Conservation (phyloP, 352 stramenopile species). For the Peronospora destructor region DNA sequence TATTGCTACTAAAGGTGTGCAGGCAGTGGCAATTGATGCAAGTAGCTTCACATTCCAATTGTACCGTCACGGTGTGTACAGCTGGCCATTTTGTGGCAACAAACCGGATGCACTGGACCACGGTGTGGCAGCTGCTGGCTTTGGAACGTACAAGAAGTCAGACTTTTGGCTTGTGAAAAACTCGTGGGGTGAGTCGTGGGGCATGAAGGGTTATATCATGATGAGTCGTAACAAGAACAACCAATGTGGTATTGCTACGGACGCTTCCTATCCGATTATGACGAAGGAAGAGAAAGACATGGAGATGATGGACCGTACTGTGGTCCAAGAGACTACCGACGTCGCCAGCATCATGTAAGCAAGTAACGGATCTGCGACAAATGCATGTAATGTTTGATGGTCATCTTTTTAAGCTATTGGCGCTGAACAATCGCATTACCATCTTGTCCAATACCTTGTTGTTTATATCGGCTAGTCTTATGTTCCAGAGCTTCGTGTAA, state of each 20-base stretch:
- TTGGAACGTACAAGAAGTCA: conserved; percentile 76
- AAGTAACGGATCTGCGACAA: background rate
- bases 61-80: conserved; percentile 68
- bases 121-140: conserved; percentile 90
- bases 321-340: conserved; percentile 21
- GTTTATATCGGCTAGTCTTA: too few relatives aligned
- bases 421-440: too few relatives aligned
- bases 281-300: conserved; percentile 13
- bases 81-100: conserved; percentile 34
- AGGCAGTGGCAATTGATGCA: conserved; percentile 83
- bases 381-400: background rate
- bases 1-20: conserved; percentile 67
- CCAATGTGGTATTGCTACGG: conserved; percentile 91
- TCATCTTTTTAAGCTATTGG: too few relatives aligned
- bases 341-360: conserved; percentile 25
- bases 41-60: conserved; percentile 73
- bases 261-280: conserved; percentile 61
- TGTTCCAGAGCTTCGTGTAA: too few relatives aligned
- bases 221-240: conserved; percentile 84
- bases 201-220: conserved; percentile 87
- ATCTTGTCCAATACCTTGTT: too few relatives aligned
- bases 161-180: conserved; percentile 94
- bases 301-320: background rate
- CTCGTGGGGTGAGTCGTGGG: conserved; percentile 86
- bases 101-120: conserved; percentile 93